A percentile compares a stretch with the other conserved stretches of the same genome.
These are phyloP conservation scores for Cryptosporidium ryanae DNA, from an alignment of 169 alveolate species.

Conservation along the genomic window DNA sequence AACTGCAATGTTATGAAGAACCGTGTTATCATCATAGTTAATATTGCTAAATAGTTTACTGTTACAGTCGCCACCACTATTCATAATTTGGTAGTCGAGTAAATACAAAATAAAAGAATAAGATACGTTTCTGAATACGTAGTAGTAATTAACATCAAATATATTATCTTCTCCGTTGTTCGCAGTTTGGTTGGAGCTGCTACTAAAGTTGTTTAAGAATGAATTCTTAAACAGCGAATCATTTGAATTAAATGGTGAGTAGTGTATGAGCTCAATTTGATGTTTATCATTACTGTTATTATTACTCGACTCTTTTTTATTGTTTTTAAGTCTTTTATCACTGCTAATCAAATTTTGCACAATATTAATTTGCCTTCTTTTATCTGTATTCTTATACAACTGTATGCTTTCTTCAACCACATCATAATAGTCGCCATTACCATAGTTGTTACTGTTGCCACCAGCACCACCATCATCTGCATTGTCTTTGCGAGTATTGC, in stretches of 20 bases:
- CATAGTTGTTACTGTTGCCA: neutral
- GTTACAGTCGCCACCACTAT: neutral
- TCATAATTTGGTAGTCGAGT: neutral
- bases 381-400: slow-evolving; percentile 5
- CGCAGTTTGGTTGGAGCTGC: neutral
- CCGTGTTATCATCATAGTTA: slow-evolving; percentile 11
- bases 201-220: neutral
- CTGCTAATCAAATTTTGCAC: slow-evolving; percentile 8
- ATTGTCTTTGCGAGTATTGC: neutral
- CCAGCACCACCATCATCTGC: neutral
- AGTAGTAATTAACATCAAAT: slow-evolving; percentile 30
- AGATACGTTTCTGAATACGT: slow-evolving; percentile 34
- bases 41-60: neutral
- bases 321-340: neutral
- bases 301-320: neutral
- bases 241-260: slow-evolving; percentile 2
- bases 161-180: neutral
- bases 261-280: slow-evolving; percentile 11
- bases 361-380: slow-evolving; percentile 22
- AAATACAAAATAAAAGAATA: slow-evolving; percentile 1
- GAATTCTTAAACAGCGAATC: neutral
- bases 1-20: slow-evolving; percentile 40
- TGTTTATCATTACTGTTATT: neutral
- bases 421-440: slow-evolving; percentile 3
- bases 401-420: slow-evolving; percentile 58